phyloP scores from a whole-genome alignment of 2,329 filamentous ascomycete genomes.

The Rhytidhysteron rufulum region DNA sequence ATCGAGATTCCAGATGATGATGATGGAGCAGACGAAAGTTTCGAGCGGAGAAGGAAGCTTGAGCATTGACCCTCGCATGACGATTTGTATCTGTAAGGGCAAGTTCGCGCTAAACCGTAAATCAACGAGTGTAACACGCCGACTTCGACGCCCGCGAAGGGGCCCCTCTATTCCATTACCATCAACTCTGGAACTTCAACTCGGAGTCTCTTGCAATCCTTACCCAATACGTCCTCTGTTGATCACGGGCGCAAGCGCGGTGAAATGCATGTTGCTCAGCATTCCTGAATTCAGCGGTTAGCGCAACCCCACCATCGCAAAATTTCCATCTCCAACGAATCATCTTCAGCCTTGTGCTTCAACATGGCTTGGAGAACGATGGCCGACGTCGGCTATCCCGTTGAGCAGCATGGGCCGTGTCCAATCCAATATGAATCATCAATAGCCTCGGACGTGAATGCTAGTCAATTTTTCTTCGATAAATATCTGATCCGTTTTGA shows the following conservation, averaged over 20 bases:
- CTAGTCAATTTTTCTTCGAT: background rate
- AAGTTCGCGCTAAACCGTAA: too few species aligned
- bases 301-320: constrained; percentile 18
- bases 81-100: background rate
- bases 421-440: background rate
- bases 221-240: too few species aligned
- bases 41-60: background rate
- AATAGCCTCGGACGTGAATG: constrained; percentile 2
- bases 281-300: constrained; percentile 15
- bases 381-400: constrained; percentile 13
- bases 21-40: too few species aligned
- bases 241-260: too few species aligned
- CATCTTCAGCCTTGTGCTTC: constrained; percentile 1
- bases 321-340: constrained; percentile 13
- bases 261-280: too few species aligned
- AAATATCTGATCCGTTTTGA: background rate
- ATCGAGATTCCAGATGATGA: too few species aligned
- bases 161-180: too few species aligned
- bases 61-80: background rate
- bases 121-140: too few species aligned
- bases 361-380: constrained; percentile 1
- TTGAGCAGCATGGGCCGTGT: background rate
- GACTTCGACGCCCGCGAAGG: too few species aligned
- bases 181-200: too few species aligned
- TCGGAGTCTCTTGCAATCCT: too few species aligned